Conservation (phyloP, 2,329 filamentous ascomycete genomes). For the Aspergillus terreus region DNA sequence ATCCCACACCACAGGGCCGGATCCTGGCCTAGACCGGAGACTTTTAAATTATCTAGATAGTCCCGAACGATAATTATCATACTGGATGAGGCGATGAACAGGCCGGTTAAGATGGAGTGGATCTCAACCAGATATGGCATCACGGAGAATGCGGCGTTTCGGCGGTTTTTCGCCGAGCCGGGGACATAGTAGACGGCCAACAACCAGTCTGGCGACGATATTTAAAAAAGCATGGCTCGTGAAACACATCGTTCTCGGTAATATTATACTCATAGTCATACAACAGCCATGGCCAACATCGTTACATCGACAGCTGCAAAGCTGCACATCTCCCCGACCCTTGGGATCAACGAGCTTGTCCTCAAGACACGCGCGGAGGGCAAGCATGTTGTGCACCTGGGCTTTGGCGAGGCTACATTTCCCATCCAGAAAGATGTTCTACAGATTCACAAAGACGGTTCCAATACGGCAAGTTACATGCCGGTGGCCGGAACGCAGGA, state of each 20-base stretch:
- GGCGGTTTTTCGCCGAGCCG: neutral
- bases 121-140: neutral
- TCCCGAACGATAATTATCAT: neutral
- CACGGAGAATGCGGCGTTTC: neutral
- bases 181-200: neutral
- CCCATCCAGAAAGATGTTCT: constrained; percentile 4
- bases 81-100: neutral
- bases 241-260: neutral
- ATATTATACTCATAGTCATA: neutral
- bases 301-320: constrained; percentile 1
- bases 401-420: constrained; percentile 2
- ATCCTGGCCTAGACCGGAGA: too few relatives aligned
- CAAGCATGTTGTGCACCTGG: constrained; percentile 3
- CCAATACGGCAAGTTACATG: constrained; percentile 2
- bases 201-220: neutral
- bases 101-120: neutral
- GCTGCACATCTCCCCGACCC: constrained; percentile 3
- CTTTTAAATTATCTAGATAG: too few relatives aligned
- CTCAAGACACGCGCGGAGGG: constrained; percentile 1
- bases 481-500: constrained; percentile 1
- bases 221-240: neutral
- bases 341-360: constrained; percentile 3
- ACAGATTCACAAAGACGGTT: neutral
- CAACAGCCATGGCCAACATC: constrained; percentile 1
- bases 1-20: too few relatives aligned